Base-by-base conservation (phyloP, 768 basidiomycete genomes). In the Podaxis rugospora region DNA sequence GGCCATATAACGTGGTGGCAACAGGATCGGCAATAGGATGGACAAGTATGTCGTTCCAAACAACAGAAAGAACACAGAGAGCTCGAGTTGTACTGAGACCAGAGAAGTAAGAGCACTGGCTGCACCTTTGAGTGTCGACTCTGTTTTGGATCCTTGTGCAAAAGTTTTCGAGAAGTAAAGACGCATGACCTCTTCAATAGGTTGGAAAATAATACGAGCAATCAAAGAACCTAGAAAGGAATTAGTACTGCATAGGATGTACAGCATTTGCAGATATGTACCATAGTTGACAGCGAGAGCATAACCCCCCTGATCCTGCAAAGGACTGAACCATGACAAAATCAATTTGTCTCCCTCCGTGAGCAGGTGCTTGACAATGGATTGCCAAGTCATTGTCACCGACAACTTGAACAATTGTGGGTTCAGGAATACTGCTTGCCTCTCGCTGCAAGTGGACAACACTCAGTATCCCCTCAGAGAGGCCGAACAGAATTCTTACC, bases 271-370 rank as follows among this genome's bases (percentile, higher is more conserved):
- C 14, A 56, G 5, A 42, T 13, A 70, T 83, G 52, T 55, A 92
- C 96, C 97, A 70, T 98, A 99, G 72, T 98, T 98, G 40, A 90
- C 89, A 11, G 97, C 96, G 11, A 98, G 80, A 0, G 95, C 96
- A 71, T 97, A 98, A 1, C 94, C 95, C 3, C 93, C 96, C 73
- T 98, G 95, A 70, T 95, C 90, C 50, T 86, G 78, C 53, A 96
- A 75, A 32, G 90, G 87, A 62, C 93, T 94, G 68, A 93, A 85
- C 70, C 83, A 85, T 0, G 92, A 92, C 16, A 99, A 80, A 10
- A 96, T 82, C 47, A 98, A 76, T 68, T 97, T 93, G 72, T 99
- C 97, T 3, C 93, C 94, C 69, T 98, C 97, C 0, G 96, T 98
- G 27, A 99, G 77, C 64, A 98, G 83, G 71, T 98, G 97, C 71